Base-by-base conservation (phyloP, 805 yeast genomes). In the Candida namnaoensis region DNA sequence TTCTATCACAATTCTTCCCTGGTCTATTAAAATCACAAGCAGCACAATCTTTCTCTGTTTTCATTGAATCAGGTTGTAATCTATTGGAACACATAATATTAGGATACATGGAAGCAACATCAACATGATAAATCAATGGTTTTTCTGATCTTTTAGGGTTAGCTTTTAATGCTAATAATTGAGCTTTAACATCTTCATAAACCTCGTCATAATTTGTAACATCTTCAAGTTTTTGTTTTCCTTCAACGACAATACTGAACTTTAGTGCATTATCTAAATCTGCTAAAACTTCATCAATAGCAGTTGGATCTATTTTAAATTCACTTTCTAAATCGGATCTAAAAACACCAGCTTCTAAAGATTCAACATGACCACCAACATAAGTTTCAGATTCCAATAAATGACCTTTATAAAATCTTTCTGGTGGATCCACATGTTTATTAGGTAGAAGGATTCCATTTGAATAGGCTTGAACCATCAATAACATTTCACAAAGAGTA, bases 61-160 rank as follows among this genome's bases (percentile, higher is more conserved):
- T 90, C 88, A 93, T 91, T 4, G 98, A 90, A 62, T 93, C 99
- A 0, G 99, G 99, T 60, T 93, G 99, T 41, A 93, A 69, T 57
- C 99, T 78, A 63, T 93, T 93, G 0, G 98, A 85, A 7, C 96
- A 88, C 98, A 93, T 93, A 58, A 93, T 93, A 57, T 93, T 93
- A 6, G 99, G 99, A 57, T 93, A 93, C 99, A 93, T 93, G 1
- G 99, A 93, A 1, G 99, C 97, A 39, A 93, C 99, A 68, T 93
- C 99, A 33, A 95, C 96, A 57, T 93, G 99, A 54, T 95, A 93
- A 47, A 93, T 93, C 38, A 86, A 67, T 0, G 99, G 99, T 10
- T 68, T 66, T 53, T 93, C 98, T 11, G 60, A 58, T 50, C 97
- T 69, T 33, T 69, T 69, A 1, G 91, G 90, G 34, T 71, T 71